phyloP scores from a whole-genome alignment of 768 basidiomycete genomes.

The Cystoderma amianthinum region DNA sequence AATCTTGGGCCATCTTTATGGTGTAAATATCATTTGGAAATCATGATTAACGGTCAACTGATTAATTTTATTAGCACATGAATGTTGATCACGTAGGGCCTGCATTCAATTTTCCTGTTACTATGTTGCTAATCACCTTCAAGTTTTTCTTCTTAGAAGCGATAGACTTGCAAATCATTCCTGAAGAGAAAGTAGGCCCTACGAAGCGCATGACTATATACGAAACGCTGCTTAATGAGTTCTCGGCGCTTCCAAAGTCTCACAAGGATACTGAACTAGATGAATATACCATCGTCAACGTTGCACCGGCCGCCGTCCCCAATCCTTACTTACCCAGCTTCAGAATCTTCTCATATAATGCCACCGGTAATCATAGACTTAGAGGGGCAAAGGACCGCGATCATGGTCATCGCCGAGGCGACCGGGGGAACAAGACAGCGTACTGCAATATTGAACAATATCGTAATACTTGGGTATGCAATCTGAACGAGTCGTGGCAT shows the following conservation, averaged over 20 bases:
- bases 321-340: conserved; percentile 80
- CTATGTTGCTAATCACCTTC: conserved; percentile 4
- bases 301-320: conserved; percentile 80
- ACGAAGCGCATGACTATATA: conserved; percentile 32
- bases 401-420: conserved; percentile 42
- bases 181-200: conserved; percentile 15
- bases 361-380: conserved; percentile 28
- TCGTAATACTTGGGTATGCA: conserved; percentile 58
- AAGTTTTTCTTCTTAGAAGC: conserved; percentile 55
- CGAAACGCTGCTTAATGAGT: conserved; percentile 58
- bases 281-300: conserved; percentile 72
- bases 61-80: conserved; percentile 51
- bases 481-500: conserved; percentile 51
- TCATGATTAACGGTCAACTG: too few relatives aligned
- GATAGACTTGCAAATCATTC: conserved; percentile 41
- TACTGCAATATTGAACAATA: conserved; percentile 45
- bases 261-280: conserved; percentile 46
- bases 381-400: conserved; percentile 24
- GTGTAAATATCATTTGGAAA: conserved; percentile 41
- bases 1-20: conserved; percentile 79
- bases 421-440: conserved; percentile 33
- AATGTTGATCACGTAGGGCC: conserved; percentile 70
- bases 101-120: conserved; percentile 3
- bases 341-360: conserved; percentile 78
- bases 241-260: conserved; percentile 49